Base-by-base conservation (phyloP, 345 rosid genomes). In the Citrus unshiu region DNA sequence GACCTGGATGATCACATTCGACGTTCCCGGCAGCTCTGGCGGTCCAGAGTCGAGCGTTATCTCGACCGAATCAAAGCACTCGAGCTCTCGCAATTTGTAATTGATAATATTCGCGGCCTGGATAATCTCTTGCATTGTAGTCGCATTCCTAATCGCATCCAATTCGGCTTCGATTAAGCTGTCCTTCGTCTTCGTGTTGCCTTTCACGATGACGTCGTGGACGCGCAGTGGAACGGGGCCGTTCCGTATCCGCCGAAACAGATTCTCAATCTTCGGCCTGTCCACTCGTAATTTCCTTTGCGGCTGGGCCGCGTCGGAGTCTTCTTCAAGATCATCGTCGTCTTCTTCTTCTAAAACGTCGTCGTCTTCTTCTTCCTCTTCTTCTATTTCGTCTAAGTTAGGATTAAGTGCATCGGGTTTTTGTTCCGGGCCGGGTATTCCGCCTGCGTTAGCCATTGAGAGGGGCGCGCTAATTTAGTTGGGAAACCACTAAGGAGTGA, bases 31-130 rank as follows among this genome's bases (percentile, higher is more conserved):
- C 18, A 96, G 90, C 89, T 96, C 98, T 9, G 86, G 88, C 16
- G 98, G 98, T 22, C 98, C 98, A 6, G 97, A 85, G 82, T 94
- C 98, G 74, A 93, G 94, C 57, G 90, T 92, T 27, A 96, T 90
- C 74, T 74, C 91, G 9, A 92, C 94, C 34, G 98, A 93, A 83
- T 94, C 94, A 27, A 96, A 96, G 68, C 91, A 85, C 49, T 89
- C 98, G 3, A 94, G 90, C 63, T 87, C 89, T 68, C 86, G 88
- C 64, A 96, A 84, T 84, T 88, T 85, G 76, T 86, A 88, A 83
- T 86, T 93, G 37, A 89, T 94, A 54, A 80, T 71, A 74, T 82
- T 84, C 27, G 97, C 89, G 0, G 89, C 98, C 79, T 84, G 85
- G 63, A 96, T 80, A 77, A 94, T 82, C 84, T 91, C 98, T 79